Base-by-base conservation (phyloP, 176 grass and related monocot genomes). In the Triticum dicoccoides region DNA sequence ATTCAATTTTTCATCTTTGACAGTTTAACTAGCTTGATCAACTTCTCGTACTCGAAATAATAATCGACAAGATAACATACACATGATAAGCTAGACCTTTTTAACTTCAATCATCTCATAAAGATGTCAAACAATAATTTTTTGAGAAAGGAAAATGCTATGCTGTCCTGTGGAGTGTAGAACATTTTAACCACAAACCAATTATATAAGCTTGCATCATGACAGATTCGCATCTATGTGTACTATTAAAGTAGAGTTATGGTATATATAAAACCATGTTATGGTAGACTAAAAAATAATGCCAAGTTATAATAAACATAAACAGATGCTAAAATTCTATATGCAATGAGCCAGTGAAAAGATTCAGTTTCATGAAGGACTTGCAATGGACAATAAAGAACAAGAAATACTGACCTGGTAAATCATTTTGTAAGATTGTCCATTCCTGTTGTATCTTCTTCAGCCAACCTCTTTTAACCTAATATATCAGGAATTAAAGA, bases 381-480 rank as follows among this genome's bases (percentile, higher is more conserved):
- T 11, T 84, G 7, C 29, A 59, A 78, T 41, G 51, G 33, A 64
- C 1, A 39, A 77, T 11, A 85, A 62, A 87, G 38, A 41, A 76
- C 65, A 9, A 88, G 61, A 78, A 30, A 61, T 81, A 13, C 11
- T 12, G 20, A 99, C 89, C 97, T 84, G 96, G 87, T 47, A 99
- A 84, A 91, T 94, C 91, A 56, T 91, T 94, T 74, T 94, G 85
- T 76, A 99, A 84, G 82, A 94, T 89, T 78, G 69, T 72, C 97
- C 97, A 99, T 86, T 99, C 97, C 63, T 94, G 90, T 49, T 90
- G 97, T 42, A 99, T 88, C 86, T 87, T 99, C 92, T 94, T 96
- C 77, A 94, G 51, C 94, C 94, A 99, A 77, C 79, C 83, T 93
- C 91, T 96, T 80, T 91, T 93, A 80, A 91, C 89, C 93, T 99